Conservation (phyloP, 2,329 filamentous ascomycete genomes). For the Phialocephala sp. region DNA sequence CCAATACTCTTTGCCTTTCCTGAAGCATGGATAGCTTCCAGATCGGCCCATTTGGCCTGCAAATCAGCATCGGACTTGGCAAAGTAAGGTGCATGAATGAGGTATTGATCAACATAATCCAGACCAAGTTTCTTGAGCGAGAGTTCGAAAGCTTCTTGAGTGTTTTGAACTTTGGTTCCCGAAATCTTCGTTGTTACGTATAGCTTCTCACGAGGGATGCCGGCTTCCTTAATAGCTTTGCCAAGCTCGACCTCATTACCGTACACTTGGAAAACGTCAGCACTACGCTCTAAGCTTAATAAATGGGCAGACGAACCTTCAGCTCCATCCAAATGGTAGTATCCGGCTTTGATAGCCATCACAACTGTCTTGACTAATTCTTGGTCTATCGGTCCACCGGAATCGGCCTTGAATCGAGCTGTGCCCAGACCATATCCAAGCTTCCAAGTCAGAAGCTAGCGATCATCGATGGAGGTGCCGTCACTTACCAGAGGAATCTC, state of each 20-base stretch:
- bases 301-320: constrained; percentile 55
- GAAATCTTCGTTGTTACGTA: constrained; percentile 69
- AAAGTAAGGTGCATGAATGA: constrained; percentile 64
- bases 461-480: neutral
- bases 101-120: constrained; percentile 75
- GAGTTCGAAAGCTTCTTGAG: constrained; percentile 57
- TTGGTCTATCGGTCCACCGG: constrained; percentile 53
- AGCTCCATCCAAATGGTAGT: constrained; percentile 75
- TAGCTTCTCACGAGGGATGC: constrained; percentile 69
- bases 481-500: constrained; percentile 69
- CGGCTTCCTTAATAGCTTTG: constrained; percentile 69
- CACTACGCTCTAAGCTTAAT: neutral
- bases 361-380: constrained; percentile 57
- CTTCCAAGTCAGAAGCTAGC: constrained; percentile 45
- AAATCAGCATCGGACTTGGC: constrained; percentile 55
- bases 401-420: constrained; percentile 61
- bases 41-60: constrained; percentile 63
- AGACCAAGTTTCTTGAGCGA: constrained; percentile 67
- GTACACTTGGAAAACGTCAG: constrained; percentile 52
- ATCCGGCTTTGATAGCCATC: constrained; percentile 71
- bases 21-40: constrained; percentile 69
- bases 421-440: constrained; percentile 77
- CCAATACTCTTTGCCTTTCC: constrained; percentile 74
- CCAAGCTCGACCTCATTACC: constrained; percentile 74
- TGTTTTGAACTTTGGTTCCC: constrained; percentile 41